Conservation (phyloP, 352 stramenopile genomes). For the Globisporangium radiosum region DNA sequence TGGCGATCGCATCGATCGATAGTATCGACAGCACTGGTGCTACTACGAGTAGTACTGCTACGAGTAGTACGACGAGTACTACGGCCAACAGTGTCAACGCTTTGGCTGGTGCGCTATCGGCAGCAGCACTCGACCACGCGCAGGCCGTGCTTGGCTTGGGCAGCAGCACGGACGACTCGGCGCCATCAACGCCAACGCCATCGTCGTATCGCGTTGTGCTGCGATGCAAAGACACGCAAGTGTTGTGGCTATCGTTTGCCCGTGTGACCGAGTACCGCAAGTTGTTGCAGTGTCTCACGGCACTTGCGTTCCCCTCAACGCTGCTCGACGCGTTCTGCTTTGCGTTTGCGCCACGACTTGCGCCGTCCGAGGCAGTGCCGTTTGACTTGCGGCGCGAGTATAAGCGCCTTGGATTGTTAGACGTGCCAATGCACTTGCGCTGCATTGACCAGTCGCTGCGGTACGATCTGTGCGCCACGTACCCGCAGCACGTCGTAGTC, state of each 20-base stretch:
- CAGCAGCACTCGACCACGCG: constrained; percentile 40
- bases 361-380: constrained; percentile 65
- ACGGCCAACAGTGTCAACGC: background rate
- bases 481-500: constrained; percentile 92
- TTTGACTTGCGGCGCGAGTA: constrained; percentile 83
- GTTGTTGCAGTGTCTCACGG: constrained; percentile 69
- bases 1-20: constrained; percentile 69
- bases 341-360: constrained; percentile 55
- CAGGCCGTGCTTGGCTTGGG: constrained; percentile 54
- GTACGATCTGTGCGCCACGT: constrained; percentile 91
- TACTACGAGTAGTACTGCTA: constrained; percentile 1
- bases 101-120: constrained; percentile 2
- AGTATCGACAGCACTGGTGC: constrained; percentile 26
- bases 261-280: constrained; percentile 71
- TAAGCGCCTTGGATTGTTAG: constrained; percentile 65
- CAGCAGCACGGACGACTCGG: background rate
- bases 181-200: constrained; percentile 11
- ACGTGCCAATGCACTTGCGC: constrained; percentile 48
- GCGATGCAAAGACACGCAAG: constrained; percentile 73
- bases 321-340: constrained; percentile 84
- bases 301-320: constrained; percentile 61
- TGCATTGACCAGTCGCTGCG: constrained; percentile 71
- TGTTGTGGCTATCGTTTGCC: constrained; percentile 59
- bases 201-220: constrained; percentile 59
- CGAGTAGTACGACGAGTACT: background rate